Evolutionary conservation across 2,329 filamentous ascomycete species (phyloP), one percentile per base, ranked within the genome.

Genomic region (Ophiostoma ips): DNA sequence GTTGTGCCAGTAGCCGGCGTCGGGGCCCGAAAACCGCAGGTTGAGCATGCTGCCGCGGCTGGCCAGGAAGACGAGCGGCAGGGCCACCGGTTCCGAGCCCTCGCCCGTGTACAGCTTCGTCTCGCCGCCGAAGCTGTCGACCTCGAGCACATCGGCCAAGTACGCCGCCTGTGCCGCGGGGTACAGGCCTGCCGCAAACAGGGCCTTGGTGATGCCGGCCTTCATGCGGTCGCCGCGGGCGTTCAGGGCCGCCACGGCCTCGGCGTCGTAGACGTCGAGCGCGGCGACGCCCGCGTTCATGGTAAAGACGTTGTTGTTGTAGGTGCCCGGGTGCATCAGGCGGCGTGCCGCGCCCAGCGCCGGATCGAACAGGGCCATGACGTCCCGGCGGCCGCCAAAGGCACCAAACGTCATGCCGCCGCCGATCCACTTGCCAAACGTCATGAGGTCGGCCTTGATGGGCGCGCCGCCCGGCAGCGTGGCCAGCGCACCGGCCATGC

Each of bases 331-430:
- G 55, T 81, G 77, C 3, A 64, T 61, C 4, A 77, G 61, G 1
- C 61, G 46, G 15, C 43, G 71, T 0, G 85, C 79, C 5, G 73
- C 69, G 34, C 81, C 63, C 58, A 83, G 67, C 49, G 74, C 70
- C 48, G 83, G 67, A 40, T 81, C 78, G 53, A 84, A 81, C 56
- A 86, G 79, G 10, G 52, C 36, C 81, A 95, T 95, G 50, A 95
- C 64, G 62, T 95, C 54, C 7, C 46, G 49, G 57, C 66, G 61
- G 0, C 76, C 76, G 3, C 77, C 76, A 56, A 81, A 80, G 0
- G 72, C 74, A 3, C 76, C 76, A 56, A 81, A 79, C 0, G 70
- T 66, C 58, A 79, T 68, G 0, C 76, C 76, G 4, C 76, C 77
- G 4, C 75, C 77, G 6, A 79, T 61, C 54, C 70, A 79, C 57